These are phyloP conservation scores for Triticum timopheevii DNA, from an alignment of 176 grass and related monocot genomes.

Conservation along the genomic window DNA sequence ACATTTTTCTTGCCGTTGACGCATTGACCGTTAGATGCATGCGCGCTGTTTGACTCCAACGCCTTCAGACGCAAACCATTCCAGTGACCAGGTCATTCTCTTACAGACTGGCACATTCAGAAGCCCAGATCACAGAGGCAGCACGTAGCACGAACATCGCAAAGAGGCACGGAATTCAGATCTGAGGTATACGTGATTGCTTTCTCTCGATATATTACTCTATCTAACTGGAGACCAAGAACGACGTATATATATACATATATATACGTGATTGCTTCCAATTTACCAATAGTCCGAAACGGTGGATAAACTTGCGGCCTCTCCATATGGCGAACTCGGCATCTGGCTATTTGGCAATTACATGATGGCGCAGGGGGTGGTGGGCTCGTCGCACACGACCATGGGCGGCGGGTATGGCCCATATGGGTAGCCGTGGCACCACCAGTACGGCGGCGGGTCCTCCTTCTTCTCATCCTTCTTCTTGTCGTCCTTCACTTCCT, in stretches of 20 bases:
- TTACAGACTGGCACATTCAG: background rate
- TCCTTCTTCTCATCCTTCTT: background rate
- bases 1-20: background rate
- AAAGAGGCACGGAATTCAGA: no score
- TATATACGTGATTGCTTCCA: no score
- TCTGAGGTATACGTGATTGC: background rate
- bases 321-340: background rate
- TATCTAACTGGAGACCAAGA: no score
- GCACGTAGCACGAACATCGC: no score
- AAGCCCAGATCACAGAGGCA: no score
- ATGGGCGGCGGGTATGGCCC: background rate
- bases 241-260: no score
- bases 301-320: background rate
- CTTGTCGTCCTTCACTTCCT: conserved; percentile 47
- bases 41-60: background rate
- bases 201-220: background rate
- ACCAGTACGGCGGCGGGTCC: background rate
- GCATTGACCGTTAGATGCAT: background rate
- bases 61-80: background rate
- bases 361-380: conserved; percentile 41
- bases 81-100: background rate
- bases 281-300: background rate
- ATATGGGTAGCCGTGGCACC: conserved; percentile 18
- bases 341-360: background rate
- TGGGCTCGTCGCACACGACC: conserved; percentile 15